phyloP scores from a whole-genome alignment of 371 early-diverging fungal genomes.

The Choanephora cucurbitarum region DNA sequence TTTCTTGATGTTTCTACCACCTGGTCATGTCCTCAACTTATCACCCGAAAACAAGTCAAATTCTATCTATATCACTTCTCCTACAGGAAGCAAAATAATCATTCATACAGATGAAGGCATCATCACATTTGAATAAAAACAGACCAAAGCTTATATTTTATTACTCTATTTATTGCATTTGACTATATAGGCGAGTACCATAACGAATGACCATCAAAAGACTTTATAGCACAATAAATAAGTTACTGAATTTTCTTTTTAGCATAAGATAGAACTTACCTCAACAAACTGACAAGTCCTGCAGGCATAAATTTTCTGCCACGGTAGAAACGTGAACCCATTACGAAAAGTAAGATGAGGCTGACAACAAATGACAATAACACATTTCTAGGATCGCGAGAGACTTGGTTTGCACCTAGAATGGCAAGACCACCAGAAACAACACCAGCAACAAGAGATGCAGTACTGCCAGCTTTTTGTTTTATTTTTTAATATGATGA shows the following conservation, averaged over 20 bases:
- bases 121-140: slow-evolving; percentile 23
- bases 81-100: slow-evolving; percentile 31
- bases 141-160: slow-evolving; percentile 4
- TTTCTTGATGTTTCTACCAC: slow-evolving; percentile 41
- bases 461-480: slow-evolving; percentile 42
- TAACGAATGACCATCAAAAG: slow-evolving; percentile 36
- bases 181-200: slow-evolving; percentile 19
- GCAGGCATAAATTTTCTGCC: slow-evolving; percentile 68
- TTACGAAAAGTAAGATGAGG: slow-evolving; percentile 48
- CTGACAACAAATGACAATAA: slow-evolving; percentile 47
- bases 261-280: slow-evolving; percentile 28
- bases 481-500: not conserved
- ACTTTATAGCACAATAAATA: too few species aligned
- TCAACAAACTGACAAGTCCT: slow-evolving; percentile 53
- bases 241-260: not conserved
- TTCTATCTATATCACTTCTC: slow-evolving; percentile 30
- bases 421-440: slow-evolving; percentile 43
- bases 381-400: slow-evolving; percentile 47
- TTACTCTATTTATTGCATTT: not conserved
- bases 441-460: slow-evolving; percentile 47
- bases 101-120: slow-evolving; percentile 30
- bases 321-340: slow-evolving; percentile 58
- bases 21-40: slow-evolving; percentile 32
- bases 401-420: slow-evolving; percentile 47
- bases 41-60: slow-evolving; percentile 27